Conservation (phyloP, 768 basidiomycete species). For the Phlegmacium glaucopus region DNA sequence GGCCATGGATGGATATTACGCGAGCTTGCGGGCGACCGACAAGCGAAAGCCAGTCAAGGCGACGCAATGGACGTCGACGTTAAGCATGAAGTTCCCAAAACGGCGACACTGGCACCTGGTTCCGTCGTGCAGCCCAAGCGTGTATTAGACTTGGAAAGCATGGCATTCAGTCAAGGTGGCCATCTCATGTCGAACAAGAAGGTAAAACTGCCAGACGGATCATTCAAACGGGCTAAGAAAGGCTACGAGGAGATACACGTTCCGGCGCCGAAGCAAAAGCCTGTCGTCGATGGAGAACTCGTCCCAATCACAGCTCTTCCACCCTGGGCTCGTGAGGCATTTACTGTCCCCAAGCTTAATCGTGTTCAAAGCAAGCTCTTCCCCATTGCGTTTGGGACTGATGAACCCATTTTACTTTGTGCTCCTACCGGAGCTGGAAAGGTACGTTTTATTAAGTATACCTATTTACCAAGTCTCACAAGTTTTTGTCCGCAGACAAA, state of each 20-base stretch:
- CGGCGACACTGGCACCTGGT: constrained; percentile 84
- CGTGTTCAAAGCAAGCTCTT: constrained; percentile 91
- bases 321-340: constrained; percentile 84
- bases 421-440: constrained; percentile 99
- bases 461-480: constrained; percentile 3
- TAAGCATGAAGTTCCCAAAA: constrained; percentile 61
- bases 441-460: constrained; percentile 45
- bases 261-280: constrained; percentile 83
- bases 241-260: constrained; percentile 99
- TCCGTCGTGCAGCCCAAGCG: constrained; percentile 83
- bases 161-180: constrained; percentile 96
- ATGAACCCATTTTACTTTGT: constrained; percentile 93
- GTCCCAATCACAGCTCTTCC: constrained; percentile 76
- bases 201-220: constrained; percentile 95
- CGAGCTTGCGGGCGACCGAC: constrained; percentile 81
- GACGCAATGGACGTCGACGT: constrained; percentile 81
- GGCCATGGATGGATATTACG: constrained; percentile 94
- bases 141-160: constrained; percentile 84
- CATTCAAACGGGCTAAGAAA: constrained; percentile 94
- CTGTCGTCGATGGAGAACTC: constrained; percentile 57
- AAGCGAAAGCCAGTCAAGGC: constrained; percentile 41
- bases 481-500: constrained; percentile 66
- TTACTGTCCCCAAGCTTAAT: constrained; percentile 80
- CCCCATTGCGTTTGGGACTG: constrained; percentile 90
- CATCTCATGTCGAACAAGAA: constrained; percentile 99